phyloP scores from a whole-genome alignment of 306 rosid species.

The Trifolium repens region DNA sequence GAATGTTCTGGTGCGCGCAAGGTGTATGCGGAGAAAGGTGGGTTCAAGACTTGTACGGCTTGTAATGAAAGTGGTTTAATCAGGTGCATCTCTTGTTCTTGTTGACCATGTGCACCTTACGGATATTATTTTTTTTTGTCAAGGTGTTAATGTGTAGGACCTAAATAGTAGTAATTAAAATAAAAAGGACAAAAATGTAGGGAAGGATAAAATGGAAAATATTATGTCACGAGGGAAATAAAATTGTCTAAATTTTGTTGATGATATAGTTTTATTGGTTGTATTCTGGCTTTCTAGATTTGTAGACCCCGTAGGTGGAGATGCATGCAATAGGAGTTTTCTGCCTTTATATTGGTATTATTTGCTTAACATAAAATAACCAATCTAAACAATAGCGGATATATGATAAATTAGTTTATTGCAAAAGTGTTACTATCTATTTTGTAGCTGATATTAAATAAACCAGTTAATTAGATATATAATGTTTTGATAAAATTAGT shows the following conservation, averaged over 20 bases:
- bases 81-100: constrained; percentile 86
- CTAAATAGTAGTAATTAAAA: not conserved
- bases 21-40: constrained; percentile 68
- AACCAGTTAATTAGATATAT: no score
- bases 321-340: constrained; percentile 27
- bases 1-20: constrained; percentile 82
- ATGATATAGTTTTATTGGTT: not conserved
- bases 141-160: not conserved
- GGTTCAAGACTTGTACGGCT: constrained; percentile 66
- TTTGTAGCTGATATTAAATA: no score
- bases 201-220: not conserved
- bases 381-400: no score
- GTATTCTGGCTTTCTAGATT: constrained; percentile 38
- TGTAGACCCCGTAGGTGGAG: constrained; percentile 27
- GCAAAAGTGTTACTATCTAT: no score
- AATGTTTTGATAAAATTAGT: no score
- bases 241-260: not conserved
- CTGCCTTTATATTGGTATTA: constrained; percentile 26
- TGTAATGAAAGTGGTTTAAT: constrained; percentile 90
- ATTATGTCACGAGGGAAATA: not conserved
- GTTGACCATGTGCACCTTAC: constrained; percentile 49
- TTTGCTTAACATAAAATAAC: not conserved
- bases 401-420: no score
- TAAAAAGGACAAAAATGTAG: not conserved
- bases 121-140: constrained; percentile 7